Percentiles rank a stretch among this genome's conserved stretches.
Evolutionary conservation across 345 rosid genomes (phyloP).

Genomic region (Salix arbutifolia): DNA sequence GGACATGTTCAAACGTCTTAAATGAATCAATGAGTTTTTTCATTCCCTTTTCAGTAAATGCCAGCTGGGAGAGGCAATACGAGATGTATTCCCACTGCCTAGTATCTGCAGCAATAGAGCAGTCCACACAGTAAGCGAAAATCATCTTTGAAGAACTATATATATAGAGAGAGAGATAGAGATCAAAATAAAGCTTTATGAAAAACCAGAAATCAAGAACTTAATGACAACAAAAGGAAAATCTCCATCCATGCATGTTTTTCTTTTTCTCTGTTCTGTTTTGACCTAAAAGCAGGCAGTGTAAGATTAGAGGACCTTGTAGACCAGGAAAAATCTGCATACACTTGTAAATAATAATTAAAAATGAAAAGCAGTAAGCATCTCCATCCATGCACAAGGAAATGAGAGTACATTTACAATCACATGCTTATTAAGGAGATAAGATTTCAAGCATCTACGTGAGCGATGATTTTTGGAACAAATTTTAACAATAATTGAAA

Average conservation of each 20-base stretch:
- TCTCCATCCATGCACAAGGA: not conserved
- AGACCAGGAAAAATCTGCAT: not conserved
- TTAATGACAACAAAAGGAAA: not conserved
- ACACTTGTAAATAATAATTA: not conserved
- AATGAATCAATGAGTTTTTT: slow-evolving; percentile 86
- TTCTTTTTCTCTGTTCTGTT: not conserved
- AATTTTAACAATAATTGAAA: no score
- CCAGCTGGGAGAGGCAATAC: slow-evolving; percentile 86
- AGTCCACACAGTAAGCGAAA: not conserved
- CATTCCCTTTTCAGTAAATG: slow-evolving; percentile 91
- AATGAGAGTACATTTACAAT: not conserved
- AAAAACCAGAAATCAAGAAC: not conserved
- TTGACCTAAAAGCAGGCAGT: not conserved
- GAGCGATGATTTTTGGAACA: no score
- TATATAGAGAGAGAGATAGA: not conserved
- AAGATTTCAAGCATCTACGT: no score
- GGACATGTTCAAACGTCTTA: slow-evolving; percentile 75
- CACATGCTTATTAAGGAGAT: no score
- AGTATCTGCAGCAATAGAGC: slow-evolving; percentile 54
- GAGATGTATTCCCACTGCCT: slow-evolving; percentile 89
- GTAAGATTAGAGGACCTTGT: not conserved
- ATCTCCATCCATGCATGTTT: not conserved
- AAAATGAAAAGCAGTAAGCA: not conserved
- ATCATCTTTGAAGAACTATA: not conserved
- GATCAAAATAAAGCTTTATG: not conserved